phyloP scores from a whole-genome alignment of 2,329 filamentous ascomycete species.

The Cryphonectria nitschkei region DNA sequence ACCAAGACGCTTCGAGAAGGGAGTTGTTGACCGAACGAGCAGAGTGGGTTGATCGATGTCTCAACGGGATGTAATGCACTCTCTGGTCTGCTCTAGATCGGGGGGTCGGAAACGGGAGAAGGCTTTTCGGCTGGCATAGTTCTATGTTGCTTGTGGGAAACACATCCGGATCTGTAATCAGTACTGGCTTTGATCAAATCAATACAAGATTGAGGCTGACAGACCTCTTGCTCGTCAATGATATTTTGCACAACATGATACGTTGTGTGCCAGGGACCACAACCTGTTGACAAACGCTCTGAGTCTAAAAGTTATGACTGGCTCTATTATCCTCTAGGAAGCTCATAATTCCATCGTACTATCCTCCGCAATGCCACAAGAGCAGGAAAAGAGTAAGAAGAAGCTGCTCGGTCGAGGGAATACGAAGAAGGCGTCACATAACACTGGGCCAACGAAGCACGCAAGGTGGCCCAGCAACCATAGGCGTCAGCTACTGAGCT shows the following conservation, averaged over 20 bases:
- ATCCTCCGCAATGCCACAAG: conserved; percentile 12
- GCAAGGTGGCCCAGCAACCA: neutral
- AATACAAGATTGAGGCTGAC: neutral
- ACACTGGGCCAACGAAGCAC: neutral
- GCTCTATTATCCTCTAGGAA: conserved; percentile 42
- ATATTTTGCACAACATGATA: neutral
- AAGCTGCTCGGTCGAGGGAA: too few species aligned
- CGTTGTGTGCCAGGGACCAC: neutral
- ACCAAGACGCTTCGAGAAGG: neutral
- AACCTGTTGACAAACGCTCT: conserved; percentile 16
- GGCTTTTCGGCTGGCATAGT: neutral
- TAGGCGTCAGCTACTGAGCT: neutral
- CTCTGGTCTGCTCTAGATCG: neutral
- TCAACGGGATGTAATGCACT: conserved; percentile 3
- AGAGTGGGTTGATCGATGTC: conserved; percentile 6
- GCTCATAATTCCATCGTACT: conserved; percentile 41
- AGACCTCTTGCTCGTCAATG: neutral
- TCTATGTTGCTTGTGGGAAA: neutral
- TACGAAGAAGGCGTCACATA: neutral
- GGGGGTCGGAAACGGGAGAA: neutral
- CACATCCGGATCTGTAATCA: neutral
- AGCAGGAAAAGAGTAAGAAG: neutral
- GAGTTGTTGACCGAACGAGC: neutral
- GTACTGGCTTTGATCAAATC: neutral
- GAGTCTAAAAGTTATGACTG: conserved; percentile 44